Percentiles rank a stretch among this genome's conserved stretches.
Evolutionary conservation across 441 rosid species (phyloP).

Genomic region (Melastoma candidum): DNA sequence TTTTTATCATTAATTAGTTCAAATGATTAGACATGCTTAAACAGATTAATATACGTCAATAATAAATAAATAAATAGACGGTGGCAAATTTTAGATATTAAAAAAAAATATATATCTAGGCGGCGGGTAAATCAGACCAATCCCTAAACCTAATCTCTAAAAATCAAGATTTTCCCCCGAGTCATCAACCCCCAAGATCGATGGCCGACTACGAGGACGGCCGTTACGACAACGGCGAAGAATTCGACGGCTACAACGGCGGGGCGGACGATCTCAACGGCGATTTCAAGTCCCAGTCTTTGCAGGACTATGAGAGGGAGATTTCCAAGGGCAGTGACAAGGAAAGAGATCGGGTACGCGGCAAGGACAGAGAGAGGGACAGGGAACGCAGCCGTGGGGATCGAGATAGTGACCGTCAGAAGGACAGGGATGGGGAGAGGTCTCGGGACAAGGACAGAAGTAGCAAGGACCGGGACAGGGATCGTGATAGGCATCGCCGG

Average conservation of each 20-base stretch:
- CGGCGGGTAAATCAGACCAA: too few species aligned
- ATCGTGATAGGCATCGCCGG: constrained; percentile 42
- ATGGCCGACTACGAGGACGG: constrained; percentile 35
- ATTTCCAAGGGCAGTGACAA: constrained; percentile 54
- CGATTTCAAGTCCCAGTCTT: constrained; percentile 57
- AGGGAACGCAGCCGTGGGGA: constrained; percentile 10
- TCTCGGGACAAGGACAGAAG: constrained; percentile 45
- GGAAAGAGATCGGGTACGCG: constrained; percentile 41
- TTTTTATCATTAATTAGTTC: too few species aligned
- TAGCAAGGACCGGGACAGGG: constrained; percentile 50
- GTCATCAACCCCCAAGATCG: too few species aligned
- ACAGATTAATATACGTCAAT: too few species aligned
- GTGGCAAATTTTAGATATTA: too few species aligned
- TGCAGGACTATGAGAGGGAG: constrained; percentile 54
- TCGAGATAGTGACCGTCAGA: constrained; percentile 22
- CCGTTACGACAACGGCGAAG: constrained; percentile 53
- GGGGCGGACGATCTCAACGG: constrained; percentile 38
- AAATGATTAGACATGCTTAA: too few species aligned
- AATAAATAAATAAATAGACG: too few species aligned
- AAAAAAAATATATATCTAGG: too few species aligned
- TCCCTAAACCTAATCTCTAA: too few species aligned
- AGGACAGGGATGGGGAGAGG: constrained; percentile 28
- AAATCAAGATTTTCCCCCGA: too few species aligned
- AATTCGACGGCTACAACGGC: constrained; percentile 35
- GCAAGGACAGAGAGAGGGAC: constrained; percentile 21